Conservation (phyloP, 2,329 filamentous ascomycete species). For the Penicillium sp. region DNA sequence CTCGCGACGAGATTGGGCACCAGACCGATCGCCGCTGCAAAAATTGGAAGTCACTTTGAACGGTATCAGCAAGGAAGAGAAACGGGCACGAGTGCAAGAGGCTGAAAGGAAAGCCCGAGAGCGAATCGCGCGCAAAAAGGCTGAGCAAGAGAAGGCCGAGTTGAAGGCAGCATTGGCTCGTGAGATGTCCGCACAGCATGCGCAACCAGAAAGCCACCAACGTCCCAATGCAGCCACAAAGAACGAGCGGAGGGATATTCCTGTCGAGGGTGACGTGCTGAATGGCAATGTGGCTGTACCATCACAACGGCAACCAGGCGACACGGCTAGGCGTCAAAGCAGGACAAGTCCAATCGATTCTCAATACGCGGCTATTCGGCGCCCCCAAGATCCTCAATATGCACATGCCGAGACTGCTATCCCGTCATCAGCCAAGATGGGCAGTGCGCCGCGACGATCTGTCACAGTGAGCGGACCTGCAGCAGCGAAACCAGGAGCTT, state of each 20-base stretch:
- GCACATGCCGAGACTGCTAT: constrained; percentile 14
- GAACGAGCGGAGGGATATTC: constrained; percentile 1
- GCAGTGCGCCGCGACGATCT: constrained; percentile 26
- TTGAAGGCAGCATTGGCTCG: constrained; percentile 1
- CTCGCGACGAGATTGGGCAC: constrained; percentile 56
- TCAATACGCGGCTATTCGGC: constrained; percentile 20
- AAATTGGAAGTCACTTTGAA: constrained; percentile 86
- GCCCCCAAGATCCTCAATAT: constrained; percentile 23
- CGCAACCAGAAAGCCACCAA: constrained; percentile 10
- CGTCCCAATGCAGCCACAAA: constrained; percentile 2
- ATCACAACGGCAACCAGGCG: constrained; percentile 12
- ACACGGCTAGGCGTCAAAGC: constrained; percentile 16
- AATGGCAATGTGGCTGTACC: constrained; percentile 1
- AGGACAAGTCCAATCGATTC: constrained; percentile 18
- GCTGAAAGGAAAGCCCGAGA: constrained; percentile 72
- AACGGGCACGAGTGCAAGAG: constrained; percentile 76
- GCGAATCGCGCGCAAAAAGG: constrained; percentile 35
- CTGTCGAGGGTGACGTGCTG: background rate
- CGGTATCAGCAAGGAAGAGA: constrained; percentile 94
- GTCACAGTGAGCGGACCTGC: constrained; percentile 25
- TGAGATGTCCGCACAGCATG: constrained; percentile 6
- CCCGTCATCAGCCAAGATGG: constrained; percentile 17
- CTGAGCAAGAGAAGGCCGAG: constrained; percentile 20
- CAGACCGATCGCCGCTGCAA: constrained; percentile 85
- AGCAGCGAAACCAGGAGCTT: constrained; percentile 7